These are phyloP conservation scores for Saksenaea vasiformis DNA, from an alignment of 371 early-diverging fungal genomes.

Conservation along the genomic window DNA sequence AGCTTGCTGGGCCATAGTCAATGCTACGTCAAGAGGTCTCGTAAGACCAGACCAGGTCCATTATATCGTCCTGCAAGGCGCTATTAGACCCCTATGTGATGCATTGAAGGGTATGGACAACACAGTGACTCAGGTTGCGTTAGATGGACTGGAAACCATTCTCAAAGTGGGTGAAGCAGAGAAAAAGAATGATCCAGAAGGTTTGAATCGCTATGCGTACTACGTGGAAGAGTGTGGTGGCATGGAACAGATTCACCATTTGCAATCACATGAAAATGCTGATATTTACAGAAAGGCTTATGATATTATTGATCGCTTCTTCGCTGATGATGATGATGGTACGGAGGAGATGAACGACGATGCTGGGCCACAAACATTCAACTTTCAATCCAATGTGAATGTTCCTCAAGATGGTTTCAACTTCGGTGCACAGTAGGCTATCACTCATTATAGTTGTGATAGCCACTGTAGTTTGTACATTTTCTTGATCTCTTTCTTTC, in stretches of 20 bases:
- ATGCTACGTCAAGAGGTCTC: constrained; percentile 91
- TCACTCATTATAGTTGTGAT: neutral
- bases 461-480: neutral
- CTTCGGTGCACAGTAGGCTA: constrained; percentile 14
- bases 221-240: constrained; percentile 91
- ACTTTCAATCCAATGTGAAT: constrained; percentile 17
- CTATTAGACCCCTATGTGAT: constrained; percentile 92
- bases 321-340: constrained; percentile 75
- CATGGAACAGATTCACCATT: constrained; percentile 86
- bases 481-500: neutral
- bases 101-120: constrained; percentile 87
- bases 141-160: constrained; percentile 96
- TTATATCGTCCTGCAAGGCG: constrained; percentile 87
- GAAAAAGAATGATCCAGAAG: constrained; percentile 43
- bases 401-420: constrained; percentile 20
- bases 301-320: constrained; percentile 91
- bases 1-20: constrained; percentile 99
- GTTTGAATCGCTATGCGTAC: constrained; percentile 81
- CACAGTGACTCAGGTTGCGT: constrained; percentile 90
- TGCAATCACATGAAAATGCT: constrained; percentile 87
- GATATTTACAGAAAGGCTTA: constrained; percentile 96
- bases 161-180: constrained; percentile 91
- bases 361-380: constrained; percentile 3
- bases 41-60: constrained; percentile 85
- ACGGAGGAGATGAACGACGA: constrained; percentile 63